phyloP scores from a whole-genome alignment of 1,284 basidiomycete species.

The Ceraceosorus bombacis region DNA sequence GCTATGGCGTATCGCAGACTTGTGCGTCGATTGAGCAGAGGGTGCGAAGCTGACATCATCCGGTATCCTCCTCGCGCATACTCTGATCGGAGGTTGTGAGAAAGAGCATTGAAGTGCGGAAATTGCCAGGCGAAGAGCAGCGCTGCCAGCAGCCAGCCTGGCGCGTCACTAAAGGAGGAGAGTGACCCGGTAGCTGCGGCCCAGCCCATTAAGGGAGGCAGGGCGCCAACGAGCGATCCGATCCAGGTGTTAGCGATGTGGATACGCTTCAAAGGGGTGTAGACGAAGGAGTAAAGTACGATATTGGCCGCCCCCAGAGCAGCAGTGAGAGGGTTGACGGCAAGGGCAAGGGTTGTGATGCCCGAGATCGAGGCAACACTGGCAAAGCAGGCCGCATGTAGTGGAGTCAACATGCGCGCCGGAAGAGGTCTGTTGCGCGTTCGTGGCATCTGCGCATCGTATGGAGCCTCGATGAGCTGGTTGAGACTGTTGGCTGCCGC shows the following conservation, averaged over 20 bases:
- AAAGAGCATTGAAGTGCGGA: conserved; percentile 93
- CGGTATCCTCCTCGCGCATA: conserved; percentile 90
- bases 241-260: conserved; percentile 90
- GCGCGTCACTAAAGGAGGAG: conserved; percentile 55
- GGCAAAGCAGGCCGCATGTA: conserved; percentile 79
- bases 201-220: conserved; percentile 98
- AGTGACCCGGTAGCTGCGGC: conserved; percentile 80
- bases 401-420: conserved; percentile 67
- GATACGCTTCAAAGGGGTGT: conserved; percentile 90
- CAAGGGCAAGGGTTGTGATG: conserved; percentile 68
- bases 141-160: conserved; percentile 37
- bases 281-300: conserved; percentile 78
- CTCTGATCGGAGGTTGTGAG: conserved; percentile 73
- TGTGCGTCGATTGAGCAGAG: conserved; percentile 74
- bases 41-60: conserved; percentile 80
- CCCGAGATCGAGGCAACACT: conserved; percentile 67
- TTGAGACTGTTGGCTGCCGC: conserved; percentile 92
- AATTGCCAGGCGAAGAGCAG: conserved; percentile 93
- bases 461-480: conserved; percentile 87
- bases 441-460: conserved; percentile 92
- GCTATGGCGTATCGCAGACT: conserved; percentile 73
- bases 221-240: conserved; percentile 79
- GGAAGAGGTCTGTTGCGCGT: conserved; percentile 86
- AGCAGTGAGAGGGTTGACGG: conserved; percentile 82
- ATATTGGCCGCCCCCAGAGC: conserved; percentile 77